Conservation (phyloP, 1,139 yeast species). For the Suhomyces chickasaworum region DNA sequence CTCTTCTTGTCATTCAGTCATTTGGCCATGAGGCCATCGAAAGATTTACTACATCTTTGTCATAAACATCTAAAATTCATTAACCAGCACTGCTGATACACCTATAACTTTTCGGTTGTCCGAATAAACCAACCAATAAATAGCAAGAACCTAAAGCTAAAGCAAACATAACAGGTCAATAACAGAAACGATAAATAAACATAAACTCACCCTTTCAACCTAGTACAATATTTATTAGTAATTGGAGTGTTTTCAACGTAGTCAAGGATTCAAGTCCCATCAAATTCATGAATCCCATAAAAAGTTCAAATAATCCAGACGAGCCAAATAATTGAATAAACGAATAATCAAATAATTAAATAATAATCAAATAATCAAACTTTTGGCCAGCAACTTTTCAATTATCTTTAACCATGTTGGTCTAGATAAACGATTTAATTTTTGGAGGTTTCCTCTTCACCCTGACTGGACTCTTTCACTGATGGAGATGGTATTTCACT, state of each 20-base stretch:
- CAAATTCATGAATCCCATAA: no score
- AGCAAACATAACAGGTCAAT: conserved; percentile 1
- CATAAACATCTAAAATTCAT: conserved; percentile 2
- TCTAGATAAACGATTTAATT: background rate
- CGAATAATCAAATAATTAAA: no score
- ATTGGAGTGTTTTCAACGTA: background rate
- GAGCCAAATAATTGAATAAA: no score
- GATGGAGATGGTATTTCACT: background rate
- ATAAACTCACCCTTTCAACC: no score
- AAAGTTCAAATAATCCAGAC: no score
- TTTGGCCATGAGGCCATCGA: no score
- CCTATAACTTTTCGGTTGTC: conserved; percentile 7
- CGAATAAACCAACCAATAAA: conserved; percentile 7
- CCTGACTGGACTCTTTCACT: background rate
- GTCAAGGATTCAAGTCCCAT: background rate
- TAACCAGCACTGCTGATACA: conserved; percentile 6
- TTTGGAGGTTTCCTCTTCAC: background rate
- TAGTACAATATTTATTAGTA: no score
- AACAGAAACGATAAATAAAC: background rate
- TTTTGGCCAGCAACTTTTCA: background rate
- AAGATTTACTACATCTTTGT: background rate
- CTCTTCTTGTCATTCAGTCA: no score
- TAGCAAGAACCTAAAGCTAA: conserved; percentile 5
- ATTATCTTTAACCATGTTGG: background rate
- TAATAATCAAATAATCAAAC: background rate